Percentiles rank a stretch among this genome's conserved stretches.
Evolutionary conservation across 495 filamentous ascomycete species (phyloP).

Genomic region (Pyrenula aspistea): DNA sequence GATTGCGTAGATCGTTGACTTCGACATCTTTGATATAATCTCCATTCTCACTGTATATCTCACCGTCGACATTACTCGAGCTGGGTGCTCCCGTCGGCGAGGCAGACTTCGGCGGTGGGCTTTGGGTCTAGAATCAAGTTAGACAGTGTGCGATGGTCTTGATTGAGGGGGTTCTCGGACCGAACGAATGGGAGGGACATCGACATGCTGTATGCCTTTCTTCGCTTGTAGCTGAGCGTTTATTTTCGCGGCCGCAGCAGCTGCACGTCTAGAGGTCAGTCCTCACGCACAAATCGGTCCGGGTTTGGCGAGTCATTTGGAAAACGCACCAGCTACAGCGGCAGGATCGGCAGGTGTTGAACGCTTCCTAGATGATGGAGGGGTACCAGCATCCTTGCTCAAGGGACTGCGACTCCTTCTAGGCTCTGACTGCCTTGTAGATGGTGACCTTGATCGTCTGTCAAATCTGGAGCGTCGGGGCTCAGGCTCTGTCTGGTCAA

Average conservation of each 20-base stretch:
- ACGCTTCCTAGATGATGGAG: constrained; percentile 25
- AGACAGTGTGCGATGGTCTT: not conserved
- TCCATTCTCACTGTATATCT: constrained; percentile 88
- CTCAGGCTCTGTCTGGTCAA: constrained; percentile 78
- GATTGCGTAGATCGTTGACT: constrained; percentile 94
- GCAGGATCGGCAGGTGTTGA: constrained; percentile 53
- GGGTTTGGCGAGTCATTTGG: not conserved
- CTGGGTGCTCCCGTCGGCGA: constrained; percentile 35
- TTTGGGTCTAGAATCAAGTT: constrained; percentile 26
- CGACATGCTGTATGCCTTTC: constrained; percentile 87
- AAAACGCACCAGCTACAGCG: constrained; percentile 67
- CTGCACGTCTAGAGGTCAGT: too few species aligned
- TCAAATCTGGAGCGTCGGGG: constrained; percentile 70
- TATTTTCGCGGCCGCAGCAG: constrained; percentile 85
- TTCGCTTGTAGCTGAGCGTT: constrained; percentile 87
- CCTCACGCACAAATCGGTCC: constrained; percentile 4
- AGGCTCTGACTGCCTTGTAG: constrained; percentile 45
- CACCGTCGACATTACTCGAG: constrained; percentile 57
- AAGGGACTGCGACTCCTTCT: constrained; percentile 74
- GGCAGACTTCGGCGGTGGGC: constrained; percentile 31
- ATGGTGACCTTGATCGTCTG: constrained; percentile 74
- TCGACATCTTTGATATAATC: constrained; percentile 98
- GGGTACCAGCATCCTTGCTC: constrained; percentile 42
- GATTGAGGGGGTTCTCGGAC: constrained; percentile 23
- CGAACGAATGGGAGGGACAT: constrained; percentile 77